Percentiles rank a stretch among this genome's conserved stretches.
phyloP scores from a whole-genome alignment of 495 filamentous ascomycete genomes.

The Stereocaulon alpinum region DNA sequence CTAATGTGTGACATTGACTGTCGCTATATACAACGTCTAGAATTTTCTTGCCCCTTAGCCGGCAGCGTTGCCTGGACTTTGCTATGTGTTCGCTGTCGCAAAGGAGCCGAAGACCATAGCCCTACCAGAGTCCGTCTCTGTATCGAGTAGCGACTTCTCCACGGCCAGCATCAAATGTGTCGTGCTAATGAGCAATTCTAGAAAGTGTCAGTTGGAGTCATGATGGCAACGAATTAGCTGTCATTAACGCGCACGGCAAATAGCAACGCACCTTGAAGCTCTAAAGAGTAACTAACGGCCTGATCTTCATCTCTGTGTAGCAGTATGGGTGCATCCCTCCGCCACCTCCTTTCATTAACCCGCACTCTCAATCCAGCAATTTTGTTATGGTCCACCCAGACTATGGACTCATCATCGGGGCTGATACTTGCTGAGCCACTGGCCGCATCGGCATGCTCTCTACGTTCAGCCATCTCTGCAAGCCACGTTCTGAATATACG shows the following conservation, averaged over 20 bases:
- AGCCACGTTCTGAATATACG: constrained; percentile 64
- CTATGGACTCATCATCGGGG: constrained; percentile 24
- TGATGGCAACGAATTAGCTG: background rate
- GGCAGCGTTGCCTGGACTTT: background rate
- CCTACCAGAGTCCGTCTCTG: constrained; percentile 40
- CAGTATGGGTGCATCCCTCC: constrained; percentile 31
- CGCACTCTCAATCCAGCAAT: constrained; percentile 49
- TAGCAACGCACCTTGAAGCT: constrained; percentile 44
- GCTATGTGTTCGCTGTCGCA: constrained; percentile 18
- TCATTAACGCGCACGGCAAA: background rate
- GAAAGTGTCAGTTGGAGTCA: constrained; percentile 12
- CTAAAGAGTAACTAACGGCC: constrained; percentile 48
- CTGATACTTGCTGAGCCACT: background rate
- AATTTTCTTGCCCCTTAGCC: background rate
- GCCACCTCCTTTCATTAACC: constrained; percentile 34
- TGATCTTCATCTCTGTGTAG: constrained; percentile 44
- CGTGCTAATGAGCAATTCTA: constrained; percentile 53
- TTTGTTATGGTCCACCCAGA: constrained; percentile 49
- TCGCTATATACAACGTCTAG: background rate
- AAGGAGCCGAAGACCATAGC: constrained; percentile 48
- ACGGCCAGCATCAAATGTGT: constrained; percentile 46
- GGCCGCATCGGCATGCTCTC: background rate
- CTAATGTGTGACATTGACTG: no score
- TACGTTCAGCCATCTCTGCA: constrained; percentile 27
- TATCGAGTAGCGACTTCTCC: constrained; percentile 46